Percentiles rank a stretch among this genome's conserved stretches.
Conservation (phyloP, 257 asterid genomes). For the Solanum sejunctum region DNA sequence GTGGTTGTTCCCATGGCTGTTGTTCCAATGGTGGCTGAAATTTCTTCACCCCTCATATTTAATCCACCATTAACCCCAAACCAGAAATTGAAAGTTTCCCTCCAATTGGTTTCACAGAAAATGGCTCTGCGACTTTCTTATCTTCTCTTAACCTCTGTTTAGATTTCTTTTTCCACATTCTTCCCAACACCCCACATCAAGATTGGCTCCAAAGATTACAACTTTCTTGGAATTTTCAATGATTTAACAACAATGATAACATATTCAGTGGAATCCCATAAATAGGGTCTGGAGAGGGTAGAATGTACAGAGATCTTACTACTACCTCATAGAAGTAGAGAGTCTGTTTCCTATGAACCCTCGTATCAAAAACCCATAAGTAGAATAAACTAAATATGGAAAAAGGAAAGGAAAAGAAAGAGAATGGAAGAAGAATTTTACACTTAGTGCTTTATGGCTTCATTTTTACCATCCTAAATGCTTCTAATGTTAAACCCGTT, state of each 20-base stretch:
- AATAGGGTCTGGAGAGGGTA: too few relatives aligned
- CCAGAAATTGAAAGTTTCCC: background rate
- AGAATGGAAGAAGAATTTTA: conserved; percentile 11
- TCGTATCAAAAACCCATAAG: too few relatives aligned
- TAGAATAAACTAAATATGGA: too few relatives aligned
- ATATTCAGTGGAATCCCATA: too few relatives aligned
- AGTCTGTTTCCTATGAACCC: too few relatives aligned
- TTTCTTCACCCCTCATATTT: too few relatives aligned
- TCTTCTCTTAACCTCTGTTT: conserved; percentile 6
- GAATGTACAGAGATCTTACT: too few relatives aligned
- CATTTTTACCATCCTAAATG: conserved; percentile 5
- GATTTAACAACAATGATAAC: background rate
- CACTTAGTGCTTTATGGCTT: conserved; percentile 12
- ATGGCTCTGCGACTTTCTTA: background rate
- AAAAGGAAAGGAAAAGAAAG: too few relatives aligned
- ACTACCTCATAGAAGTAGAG: too few relatives aligned
- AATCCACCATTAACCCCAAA: background rate
- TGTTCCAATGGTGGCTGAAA: too few relatives aligned
- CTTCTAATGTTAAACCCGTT: conserved; percentile 5
- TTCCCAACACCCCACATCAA: conserved; percentile 7
- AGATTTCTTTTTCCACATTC: conserved; percentile 15
- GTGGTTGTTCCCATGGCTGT: too few relatives aligned
- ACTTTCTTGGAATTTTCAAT: conserved; percentile 8
- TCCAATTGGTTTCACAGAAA: background rate
- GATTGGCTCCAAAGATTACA: background rate